A percentile compares a stretch with the other conserved stretches of the same genome.
These are phyloP conservation scores for Paraphoma sp. DNA, from an alignment of 2,329 filamentous ascomycete genomes.

Conservation along the genomic window DNA sequence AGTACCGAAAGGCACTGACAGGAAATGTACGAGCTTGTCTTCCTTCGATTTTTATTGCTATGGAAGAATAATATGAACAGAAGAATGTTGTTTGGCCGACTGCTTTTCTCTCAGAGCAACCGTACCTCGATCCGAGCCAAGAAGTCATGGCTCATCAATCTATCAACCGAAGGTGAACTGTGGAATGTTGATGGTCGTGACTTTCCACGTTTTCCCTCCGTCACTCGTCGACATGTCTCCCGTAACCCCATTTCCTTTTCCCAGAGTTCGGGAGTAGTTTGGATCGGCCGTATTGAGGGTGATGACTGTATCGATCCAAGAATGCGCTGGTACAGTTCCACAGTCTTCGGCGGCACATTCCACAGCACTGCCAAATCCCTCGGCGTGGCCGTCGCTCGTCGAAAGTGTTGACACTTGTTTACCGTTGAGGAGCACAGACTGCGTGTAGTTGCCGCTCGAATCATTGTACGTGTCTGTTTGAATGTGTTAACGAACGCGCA, in stretches of 20 bases:
- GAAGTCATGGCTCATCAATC: background rate
- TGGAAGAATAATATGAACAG: no score
- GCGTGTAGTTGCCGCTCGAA: slow-evolving; percentile 50
- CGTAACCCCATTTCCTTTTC: slow-evolving; percentile 49
- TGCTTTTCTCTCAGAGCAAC: no score
- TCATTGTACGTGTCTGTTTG: slow-evolving; percentile 50
- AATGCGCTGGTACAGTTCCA: slow-evolving; percentile 50
- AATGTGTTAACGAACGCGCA: background rate
- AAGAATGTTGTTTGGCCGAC: no score
- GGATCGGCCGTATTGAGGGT: slow-evolving; percentile 44
- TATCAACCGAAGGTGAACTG: slow-evolving; percentile 21
- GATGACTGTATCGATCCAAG: slow-evolving; percentile 52
- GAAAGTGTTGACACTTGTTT: slow-evolving; percentile 52
- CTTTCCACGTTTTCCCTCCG: slow-evolving; percentile 54
- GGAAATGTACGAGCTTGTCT: no score
- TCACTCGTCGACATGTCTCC: slow-evolving; percentile 52
- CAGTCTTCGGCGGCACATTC: slow-evolving; percentile 51
- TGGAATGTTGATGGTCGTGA: slow-evolving; percentile 45
- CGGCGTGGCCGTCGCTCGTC: slow-evolving; percentile 52
- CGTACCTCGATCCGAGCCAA: no score
- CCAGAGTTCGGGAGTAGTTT: slow-evolving; percentile 49
- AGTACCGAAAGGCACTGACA: no score
- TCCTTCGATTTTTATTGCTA: no score
- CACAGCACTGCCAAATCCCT: slow-evolving; percentile 54
- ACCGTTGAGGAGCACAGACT: slow-evolving; percentile 49